Evolutionary conservation across 169 alveolate species (phyloP).

Genomic region (Perkinsus olseni): DNA sequence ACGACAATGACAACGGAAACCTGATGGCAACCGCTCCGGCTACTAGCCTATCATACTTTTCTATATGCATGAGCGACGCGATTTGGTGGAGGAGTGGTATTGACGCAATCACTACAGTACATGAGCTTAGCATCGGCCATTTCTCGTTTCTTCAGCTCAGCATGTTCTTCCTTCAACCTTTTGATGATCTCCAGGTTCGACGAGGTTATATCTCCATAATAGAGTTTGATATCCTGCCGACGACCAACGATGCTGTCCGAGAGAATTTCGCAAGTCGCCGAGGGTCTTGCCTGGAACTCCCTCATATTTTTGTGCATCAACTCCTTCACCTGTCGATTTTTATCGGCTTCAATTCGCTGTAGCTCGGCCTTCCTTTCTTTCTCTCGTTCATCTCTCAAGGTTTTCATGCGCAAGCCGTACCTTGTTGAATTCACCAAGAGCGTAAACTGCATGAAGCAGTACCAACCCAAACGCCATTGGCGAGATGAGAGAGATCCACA

Average conservation of each 20-base stretch:
- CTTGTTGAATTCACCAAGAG: too few species aligned
- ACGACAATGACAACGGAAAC: too few species aligned
- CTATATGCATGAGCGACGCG: too few species aligned
- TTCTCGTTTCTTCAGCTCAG: conserved; percentile 27
- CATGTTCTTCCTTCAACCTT: conserved; percentile 47
- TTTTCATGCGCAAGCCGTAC: too few species aligned
- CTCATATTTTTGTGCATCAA: conserved; percentile 47
- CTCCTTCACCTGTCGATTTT: conserved; percentile 31
- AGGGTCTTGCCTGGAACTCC: conserved; percentile 49
- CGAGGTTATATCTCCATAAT: conserved; percentile 72
- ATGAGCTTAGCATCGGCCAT: conserved; percentile 29
- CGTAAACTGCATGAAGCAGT: too few species aligned
- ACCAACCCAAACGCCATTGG: too few species aligned
- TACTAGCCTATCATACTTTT: too few species aligned
- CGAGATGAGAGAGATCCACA: too few species aligned
- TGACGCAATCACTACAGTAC: background rate
- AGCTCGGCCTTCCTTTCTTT: conserved; percentile 22
- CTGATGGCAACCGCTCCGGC: too few species aligned
- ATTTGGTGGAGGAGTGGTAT: background rate
- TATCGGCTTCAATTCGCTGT: conserved; percentile 34
- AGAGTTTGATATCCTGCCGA: conserved; percentile 66
- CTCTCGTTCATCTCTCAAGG: conserved; percentile 15
- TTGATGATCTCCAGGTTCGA: conserved; percentile 69
- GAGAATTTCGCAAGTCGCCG: background rate
- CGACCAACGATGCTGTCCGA: background rate